phyloP scores from a whole-genome alignment of 331 rosid genomes.

The Arachis monticola region DNA sequence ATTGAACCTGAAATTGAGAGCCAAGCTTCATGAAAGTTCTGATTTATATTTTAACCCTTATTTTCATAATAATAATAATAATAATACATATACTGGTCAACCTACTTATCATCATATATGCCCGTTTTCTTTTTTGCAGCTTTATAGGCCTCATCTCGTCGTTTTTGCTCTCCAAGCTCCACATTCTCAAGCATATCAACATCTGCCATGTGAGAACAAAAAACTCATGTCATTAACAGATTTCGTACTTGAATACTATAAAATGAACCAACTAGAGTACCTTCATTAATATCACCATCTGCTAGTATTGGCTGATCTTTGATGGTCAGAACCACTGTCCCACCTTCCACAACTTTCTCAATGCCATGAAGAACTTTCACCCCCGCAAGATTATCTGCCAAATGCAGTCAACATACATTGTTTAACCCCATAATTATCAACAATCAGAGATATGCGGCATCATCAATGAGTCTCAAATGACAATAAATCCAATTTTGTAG shows the following conservation, averaged over 20 bases:
- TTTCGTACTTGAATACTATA: conserved; percentile 34
- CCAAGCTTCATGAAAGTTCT: conserved; percentile 22
- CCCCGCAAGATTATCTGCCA: conserved; percentile 75
- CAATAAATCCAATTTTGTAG: conserved; percentile 3
- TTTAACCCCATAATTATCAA: conserved; percentile 35
- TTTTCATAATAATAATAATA: background rate
- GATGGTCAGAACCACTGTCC: conserved; percentile 90
- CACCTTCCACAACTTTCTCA: conserved; percentile 94
- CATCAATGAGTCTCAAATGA: background rate
- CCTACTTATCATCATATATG: conserved; percentile 83
- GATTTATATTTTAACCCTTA: background rate
- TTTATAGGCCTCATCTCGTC: conserved; percentile 79
- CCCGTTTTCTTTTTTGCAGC: conserved; percentile 91
- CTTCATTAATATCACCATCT: conserved; percentile 86
- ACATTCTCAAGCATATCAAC: conserved; percentile 92
- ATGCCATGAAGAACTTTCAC: conserved; percentile 94
- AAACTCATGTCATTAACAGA: conserved; percentile 37
- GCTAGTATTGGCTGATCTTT: conserved; percentile 91
- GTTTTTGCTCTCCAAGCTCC: conserved; percentile 93
- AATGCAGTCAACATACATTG: conserved; percentile 26
- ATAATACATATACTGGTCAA: conserved; percentile 6
- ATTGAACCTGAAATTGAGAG: conserved; percentile 67
- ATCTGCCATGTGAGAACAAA: conserved; percentile 63
- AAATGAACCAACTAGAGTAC: conserved; percentile 49
- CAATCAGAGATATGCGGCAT: conserved; percentile 18